Evolutionary conservation across 345 rosid genomes (phyloP).

Genomic region (Toxicodendron radicans): DNA sequence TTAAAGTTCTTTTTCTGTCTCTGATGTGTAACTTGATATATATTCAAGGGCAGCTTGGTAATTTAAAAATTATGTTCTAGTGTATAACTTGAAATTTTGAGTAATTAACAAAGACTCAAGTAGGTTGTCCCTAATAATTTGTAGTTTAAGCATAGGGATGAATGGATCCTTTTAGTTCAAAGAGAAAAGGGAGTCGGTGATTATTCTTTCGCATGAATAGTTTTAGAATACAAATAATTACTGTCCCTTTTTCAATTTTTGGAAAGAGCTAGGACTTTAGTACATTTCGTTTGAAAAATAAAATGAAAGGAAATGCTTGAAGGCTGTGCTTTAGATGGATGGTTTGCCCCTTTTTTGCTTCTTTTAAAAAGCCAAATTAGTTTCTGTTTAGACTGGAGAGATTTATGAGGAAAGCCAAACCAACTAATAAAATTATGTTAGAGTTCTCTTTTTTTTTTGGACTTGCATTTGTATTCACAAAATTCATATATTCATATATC

Average conservation of each 20-base stretch:
- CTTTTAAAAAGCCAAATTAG: not conserved
- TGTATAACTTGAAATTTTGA: no score
- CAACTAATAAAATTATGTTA: not conserved
- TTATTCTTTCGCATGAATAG: conserved; percentile 8
- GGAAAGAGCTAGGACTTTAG: not conserved
- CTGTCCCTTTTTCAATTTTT: not conserved
- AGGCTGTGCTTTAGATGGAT: not conserved
- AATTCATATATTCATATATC: not conserved
- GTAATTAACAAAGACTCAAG: no score
- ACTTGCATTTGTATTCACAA: no score
- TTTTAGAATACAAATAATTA: not conserved
- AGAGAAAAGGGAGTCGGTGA: not conserved
- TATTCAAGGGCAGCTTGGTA: not conserved
- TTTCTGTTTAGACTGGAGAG: not conserved
- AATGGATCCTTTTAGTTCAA: not conserved
- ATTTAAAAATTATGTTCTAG: not conserved
- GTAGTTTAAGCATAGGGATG: conserved; percentile 4
- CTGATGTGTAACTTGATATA: not conserved
- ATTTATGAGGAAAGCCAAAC: not conserved
- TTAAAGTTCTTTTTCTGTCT: not conserved
- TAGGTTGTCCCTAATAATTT: not conserved
- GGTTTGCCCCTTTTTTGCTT: not conserved
- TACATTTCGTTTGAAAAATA: not conserved
- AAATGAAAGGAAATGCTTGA: not conserved
- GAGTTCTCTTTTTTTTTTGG: not conserved